These are phyloP conservation scores for Phoenix roebelenii DNA, from an alignment of 176 grass and related monocot species.

Conservation along the genomic window DNA sequence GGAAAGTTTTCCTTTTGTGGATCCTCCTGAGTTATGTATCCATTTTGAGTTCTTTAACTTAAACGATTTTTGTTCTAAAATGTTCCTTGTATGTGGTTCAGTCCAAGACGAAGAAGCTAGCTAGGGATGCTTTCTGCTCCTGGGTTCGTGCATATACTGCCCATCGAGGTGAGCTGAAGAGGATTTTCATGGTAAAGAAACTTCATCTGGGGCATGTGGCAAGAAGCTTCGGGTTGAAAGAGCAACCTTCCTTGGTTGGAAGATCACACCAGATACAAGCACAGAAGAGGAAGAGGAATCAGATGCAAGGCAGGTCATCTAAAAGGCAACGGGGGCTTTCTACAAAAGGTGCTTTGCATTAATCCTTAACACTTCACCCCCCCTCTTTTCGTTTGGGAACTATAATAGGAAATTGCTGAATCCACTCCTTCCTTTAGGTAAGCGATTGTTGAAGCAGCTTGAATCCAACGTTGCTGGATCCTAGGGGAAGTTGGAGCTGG, in stretches of 20 bases:
- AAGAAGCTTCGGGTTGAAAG: slow-evolving; percentile 72
- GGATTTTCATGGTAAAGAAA: slow-evolving; percentile 91
- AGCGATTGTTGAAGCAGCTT: too few species aligned
- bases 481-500: too few species aligned
- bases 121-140: slow-evolving; percentile 79
- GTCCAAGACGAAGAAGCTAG: slow-evolving; percentile 51
- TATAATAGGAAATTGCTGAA: too few species aligned
- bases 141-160: slow-evolving; percentile 88
- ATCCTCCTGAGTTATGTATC: neutral
- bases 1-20: too few species aligned
- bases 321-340: slow-evolving; percentile 18
- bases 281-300: slow-evolving; percentile 74
- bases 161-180: slow-evolving; percentile 85
- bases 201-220: slow-evolving; percentile 91
- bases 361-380: too few species aligned
- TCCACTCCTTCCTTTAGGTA: too few species aligned
- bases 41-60: neutral
- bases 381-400: too few species aligned
- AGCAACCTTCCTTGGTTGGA: slow-evolving; percentile 67
- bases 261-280: slow-evolving; percentile 54
- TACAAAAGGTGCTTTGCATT: too few species aligned
- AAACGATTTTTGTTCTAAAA: neutral
- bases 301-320: slow-evolving; percentile 25
- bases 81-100: slow-evolving; percentile 9
- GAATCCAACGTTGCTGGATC: too few species aligned